phyloP scores from a whole-genome alignment of 2,329 filamentous ascomycete species.

The Aspergillus fumigatiaffinis region DNA sequence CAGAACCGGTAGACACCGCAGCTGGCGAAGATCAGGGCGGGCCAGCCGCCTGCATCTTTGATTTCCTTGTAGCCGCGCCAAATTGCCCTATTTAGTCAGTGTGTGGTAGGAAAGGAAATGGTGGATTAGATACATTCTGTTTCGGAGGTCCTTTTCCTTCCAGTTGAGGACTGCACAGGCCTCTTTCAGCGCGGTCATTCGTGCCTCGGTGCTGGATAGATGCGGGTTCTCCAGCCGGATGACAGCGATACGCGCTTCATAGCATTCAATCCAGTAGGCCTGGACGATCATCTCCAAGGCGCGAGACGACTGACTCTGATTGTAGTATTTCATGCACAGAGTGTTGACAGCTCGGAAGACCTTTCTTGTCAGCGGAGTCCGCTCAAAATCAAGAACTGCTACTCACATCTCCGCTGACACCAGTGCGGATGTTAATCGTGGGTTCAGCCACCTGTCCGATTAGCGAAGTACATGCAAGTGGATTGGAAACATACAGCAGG shows the following conservation, averaged over 20 bases:
- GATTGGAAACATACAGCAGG: conserved; percentile 10
- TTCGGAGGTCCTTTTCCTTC: conserved; percentile 56
- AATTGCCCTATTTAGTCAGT: conserved; percentile 33
- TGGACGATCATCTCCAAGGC: conserved; percentile 58
- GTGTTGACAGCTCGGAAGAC: conserved; percentile 20
- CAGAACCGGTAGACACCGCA: conserved; percentile 58
- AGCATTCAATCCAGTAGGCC: conserved; percentile 55
- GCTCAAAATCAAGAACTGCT: background rate
- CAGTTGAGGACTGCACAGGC: conserved; percentile 53
- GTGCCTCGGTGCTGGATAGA: conserved; percentile 46
- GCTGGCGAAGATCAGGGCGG: conserved; percentile 53
- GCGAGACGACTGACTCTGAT: conserved; percentile 50
- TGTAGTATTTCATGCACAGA: conserved; percentile 27
- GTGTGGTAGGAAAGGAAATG: background rate
- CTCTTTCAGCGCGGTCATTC: conserved; percentile 51
- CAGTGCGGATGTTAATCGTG: conserved; percentile 14
- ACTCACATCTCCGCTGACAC: conserved; percentile 15
- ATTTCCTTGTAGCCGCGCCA: conserved; percentile 60
- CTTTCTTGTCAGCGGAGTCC: conserved; percentile 1
- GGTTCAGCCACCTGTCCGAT: conserved; percentile 9
- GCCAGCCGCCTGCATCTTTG: conserved; percentile 55
- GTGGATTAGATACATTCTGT: conserved; percentile 27
- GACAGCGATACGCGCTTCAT: conserved; percentile 48
- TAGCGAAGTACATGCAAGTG: background rate
- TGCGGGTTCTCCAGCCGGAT: conserved; percentile 38